Evolutionary conservation across 495 filamentous ascomycete species (phyloP), one percentile per base, ranked within the genome.

Genomic region (Penicillium longicatenatum): DNA sequence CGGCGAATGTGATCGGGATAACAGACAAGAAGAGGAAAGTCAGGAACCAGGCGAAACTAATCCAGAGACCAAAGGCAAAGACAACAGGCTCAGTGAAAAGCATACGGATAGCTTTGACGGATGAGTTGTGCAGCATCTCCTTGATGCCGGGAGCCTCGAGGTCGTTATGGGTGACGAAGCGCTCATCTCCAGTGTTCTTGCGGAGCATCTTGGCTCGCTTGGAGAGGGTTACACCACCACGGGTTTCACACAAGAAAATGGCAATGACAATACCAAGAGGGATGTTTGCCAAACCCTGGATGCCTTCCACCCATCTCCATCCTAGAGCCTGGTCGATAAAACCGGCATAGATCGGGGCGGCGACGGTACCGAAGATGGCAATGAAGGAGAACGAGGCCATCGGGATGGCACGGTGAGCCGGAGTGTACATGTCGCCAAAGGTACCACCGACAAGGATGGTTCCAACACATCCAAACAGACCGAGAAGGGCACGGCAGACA

Each of bases 241-340:
- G 94, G 4, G 89, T 93, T 64, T 96, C 91, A 41, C 77, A 77
- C n/a, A 90, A 77, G 49, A 79, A 77, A 29, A 80, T 57, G 83
- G 58, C 45, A 48, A 82, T 82, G 19, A 72, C 41, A 20, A 86
- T 60, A 2, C 78, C 60, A 71, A 82, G 54, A 83, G 84, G 64
- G 85, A 85, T 46, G 81, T 89, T 54, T 84, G 89, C 67, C 51
- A 92, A 87, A 9, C 90, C 78, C 57, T 91, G 88, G 58, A 91
- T 84, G 81, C 88, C 91, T 70, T 91, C 90, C 6, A 92, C 74
- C 89, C 89, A 93, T 55, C 89, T 76, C 90, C 90, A 93, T 58
- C 88, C 88, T 1, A 78, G 72, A 11, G 81, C 79, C 56, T 89
- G 83, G 31, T 82, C 79, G 21, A 92, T 74, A 71, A 86, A 91